A percentile compares a stretch with the other conserved stretches of the same genome.
Conservation (phyloP, 2,329 filamentous ascomycete genomes). For the Verticillium klebahnii region DNA sequence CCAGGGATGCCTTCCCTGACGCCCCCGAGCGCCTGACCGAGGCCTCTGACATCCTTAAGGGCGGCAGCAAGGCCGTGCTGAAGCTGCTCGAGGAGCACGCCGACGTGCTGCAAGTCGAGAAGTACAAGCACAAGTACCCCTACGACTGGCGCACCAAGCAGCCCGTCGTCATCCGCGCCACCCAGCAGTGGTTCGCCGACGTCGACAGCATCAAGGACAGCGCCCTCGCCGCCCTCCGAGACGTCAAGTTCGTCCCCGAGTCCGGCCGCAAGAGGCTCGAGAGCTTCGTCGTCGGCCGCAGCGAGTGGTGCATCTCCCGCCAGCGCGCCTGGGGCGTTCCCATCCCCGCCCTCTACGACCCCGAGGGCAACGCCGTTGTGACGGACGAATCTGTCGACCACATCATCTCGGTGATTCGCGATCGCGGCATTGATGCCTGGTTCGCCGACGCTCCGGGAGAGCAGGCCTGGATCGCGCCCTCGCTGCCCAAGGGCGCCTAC, state of each 20-base stretch:
- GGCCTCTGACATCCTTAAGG: conserved; percentile 67
- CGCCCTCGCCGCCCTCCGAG: conserved; percentile 64
- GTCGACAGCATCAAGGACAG: conserved; percentile 75
- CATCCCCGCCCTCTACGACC: conserved; percentile 83
- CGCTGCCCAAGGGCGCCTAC: conserved; percentile 55
- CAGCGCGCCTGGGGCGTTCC: conserved; percentile 96
- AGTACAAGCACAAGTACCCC: conserved; percentile 86
- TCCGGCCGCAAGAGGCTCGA: conserved; percentile 69
- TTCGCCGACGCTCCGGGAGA: conserved; percentile 81
- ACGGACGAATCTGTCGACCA: conserved; percentile 75
- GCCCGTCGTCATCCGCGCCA: conserved; percentile 86
- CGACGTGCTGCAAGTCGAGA: conserved; percentile 64
- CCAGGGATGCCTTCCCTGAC: conserved; percentile 69
- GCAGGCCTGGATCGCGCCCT: conserved; percentile 67
- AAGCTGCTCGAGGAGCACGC: conserved; percentile 53
- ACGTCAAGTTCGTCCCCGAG: conserved; percentile 75
- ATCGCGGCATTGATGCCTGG: conserved; percentile 87
- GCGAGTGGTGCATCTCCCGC: conserved; percentile 96
- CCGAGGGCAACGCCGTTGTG: conserved; percentile 70
- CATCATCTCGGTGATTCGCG: conserved; percentile 72
- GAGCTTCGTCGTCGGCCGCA: conserved; percentile 82
- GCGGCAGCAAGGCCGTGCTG: conserved; percentile 66
- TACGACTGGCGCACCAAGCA: conserved; percentile 97
- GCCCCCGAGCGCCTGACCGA: conserved; percentile 58
- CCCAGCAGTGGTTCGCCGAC: conserved; percentile 97